These are phyloP conservation scores for Microbotryum lychnidis-dioicae DNA, from an alignment of 1,284 basidiomycete genomes.

Conservation along the genomic window DNA sequence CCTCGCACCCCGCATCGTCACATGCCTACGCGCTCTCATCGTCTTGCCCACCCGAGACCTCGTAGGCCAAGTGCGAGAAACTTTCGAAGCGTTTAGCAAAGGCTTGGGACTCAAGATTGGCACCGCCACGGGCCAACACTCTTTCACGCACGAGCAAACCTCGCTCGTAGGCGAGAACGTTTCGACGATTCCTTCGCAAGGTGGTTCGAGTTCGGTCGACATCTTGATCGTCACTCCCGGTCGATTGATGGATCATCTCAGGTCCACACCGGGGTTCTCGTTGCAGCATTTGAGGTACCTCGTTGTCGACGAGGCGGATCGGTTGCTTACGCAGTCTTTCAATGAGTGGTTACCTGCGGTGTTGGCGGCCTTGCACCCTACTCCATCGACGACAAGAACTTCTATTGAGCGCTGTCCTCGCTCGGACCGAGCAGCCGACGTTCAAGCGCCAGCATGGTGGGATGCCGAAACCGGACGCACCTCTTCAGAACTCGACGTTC, in stretches of 20 bases:
- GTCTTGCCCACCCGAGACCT: slow-evolving; percentile 92
- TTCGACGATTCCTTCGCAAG: slow-evolving; percentile 23
- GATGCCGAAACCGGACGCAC: slow-evolving; percentile 18
- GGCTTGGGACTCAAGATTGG: slow-evolving; percentile 81
- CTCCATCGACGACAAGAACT: not conserved
- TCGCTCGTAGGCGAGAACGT: slow-evolving; percentile 55
- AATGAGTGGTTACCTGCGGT: slow-evolving; percentile 88
- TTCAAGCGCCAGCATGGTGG: slow-evolving; percentile 22
- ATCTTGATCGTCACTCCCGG: slow-evolving; percentile 94
- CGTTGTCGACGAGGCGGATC: slow-evolving; percentile 96
- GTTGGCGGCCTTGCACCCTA: slow-evolving; percentile 57
- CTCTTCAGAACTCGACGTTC: slow-evolving; percentile 15
- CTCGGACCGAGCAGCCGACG: slow-evolving; percentile 1
- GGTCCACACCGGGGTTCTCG: slow-evolving; percentile 78
- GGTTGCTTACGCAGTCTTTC: slow-evolving; percentile 87
- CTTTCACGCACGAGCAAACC: slow-evolving; percentile 70
- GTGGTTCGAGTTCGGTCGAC: slow-evolving; percentile 79
- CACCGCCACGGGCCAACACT: slow-evolving; percentile 71
- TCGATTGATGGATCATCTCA: slow-evolving; percentile 85
- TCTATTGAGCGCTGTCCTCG: not conserved
- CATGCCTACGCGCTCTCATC: slow-evolving; percentile 78
- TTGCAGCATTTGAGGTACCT: slow-evolving; percentile 89
- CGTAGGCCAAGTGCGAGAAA: slow-evolving; percentile 86
- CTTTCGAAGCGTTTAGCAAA: slow-evolving; percentile 73
- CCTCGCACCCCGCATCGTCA: slow-evolving; percentile 63